phyloP scores from a whole-genome alignment of 208 protist genomes.

The Angomonas deanei region DNA sequence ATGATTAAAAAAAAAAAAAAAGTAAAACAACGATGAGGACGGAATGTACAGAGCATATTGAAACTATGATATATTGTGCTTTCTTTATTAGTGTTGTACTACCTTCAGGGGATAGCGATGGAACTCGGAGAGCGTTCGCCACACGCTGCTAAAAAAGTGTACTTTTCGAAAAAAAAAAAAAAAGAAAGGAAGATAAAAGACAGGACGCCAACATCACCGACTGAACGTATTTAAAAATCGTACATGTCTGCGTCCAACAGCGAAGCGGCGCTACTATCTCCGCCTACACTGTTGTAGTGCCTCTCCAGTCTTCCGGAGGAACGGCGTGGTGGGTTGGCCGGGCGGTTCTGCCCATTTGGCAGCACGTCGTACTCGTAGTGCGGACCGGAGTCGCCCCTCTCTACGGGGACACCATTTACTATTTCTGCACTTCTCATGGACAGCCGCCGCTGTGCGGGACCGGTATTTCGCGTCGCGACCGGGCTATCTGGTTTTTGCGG shows the following conservation, averaged over 20 bases:
- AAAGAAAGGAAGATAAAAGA: not conserved
- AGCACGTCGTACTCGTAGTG: too few species aligned
- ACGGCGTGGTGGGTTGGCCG: too few species aligned
- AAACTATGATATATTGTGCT: not conserved
- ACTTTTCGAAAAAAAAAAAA: not conserved
- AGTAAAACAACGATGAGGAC: not conserved
- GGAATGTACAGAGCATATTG: not conserved
- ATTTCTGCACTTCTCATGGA: too few species aligned
- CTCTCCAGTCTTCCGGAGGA: too few species aligned
- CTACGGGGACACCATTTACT: too few species aligned
- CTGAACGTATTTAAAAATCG: not conserved
- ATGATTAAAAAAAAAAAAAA: slow-evolving; percentile 15
- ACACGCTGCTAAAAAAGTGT: not conserved
- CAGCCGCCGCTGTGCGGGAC: too few species aligned
- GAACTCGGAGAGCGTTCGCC: not conserved
- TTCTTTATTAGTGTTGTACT: not conserved
- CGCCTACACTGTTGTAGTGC: too few species aligned
- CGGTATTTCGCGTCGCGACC: too few species aligned
- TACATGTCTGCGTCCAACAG: not conserved
- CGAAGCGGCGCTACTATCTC: too few species aligned
- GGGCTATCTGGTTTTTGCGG: too few species aligned
- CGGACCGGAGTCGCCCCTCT: too few species aligned
- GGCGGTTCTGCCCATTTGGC: too few species aligned
- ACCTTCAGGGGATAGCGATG: not conserved
- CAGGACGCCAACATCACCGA: not conserved